Percentiles rank a stretch among this genome's conserved stretches.
These are phyloP conservation scores for Piromyces finnis DNA, from an alignment of 192 early-diverging fungal genomes.

Conservation along the genomic window DNA sequence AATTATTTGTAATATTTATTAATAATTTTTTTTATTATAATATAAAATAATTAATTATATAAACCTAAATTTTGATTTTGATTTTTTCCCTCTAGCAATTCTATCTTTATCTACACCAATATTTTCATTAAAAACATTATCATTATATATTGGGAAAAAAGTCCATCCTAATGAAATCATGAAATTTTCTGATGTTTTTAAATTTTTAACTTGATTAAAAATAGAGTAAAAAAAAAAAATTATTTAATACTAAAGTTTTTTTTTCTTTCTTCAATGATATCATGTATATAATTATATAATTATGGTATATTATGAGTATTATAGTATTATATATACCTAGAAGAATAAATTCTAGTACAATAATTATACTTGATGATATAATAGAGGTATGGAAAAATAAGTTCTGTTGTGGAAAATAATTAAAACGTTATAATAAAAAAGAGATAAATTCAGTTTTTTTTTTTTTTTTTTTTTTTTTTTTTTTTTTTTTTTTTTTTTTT, in stretches of 20 bases:
- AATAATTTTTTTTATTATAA: no score
- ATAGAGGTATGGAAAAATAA: not conserved
- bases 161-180: not conserved
- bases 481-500: no score
- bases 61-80: not conserved
- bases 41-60: not conserved
- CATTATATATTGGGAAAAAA: not conserved
- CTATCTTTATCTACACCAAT: not conserved
- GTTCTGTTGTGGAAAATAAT: not conserved
- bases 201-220: not conserved
- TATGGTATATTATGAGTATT: no score
- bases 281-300: no score
- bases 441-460: no score
- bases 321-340: no score
- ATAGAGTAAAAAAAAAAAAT: no score
- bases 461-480: no score
- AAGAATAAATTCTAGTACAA: not conserved
- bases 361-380: not conserved
- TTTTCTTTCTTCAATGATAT: no score
- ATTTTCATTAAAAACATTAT: not conserved
- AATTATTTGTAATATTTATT: no score
- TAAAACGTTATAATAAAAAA: no score
- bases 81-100: not conserved
- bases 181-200: not conserved
- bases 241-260: no score